A percentile compares a stretch with the other conserved stretches of the same genome.
These are phyloP conservation scores for Pythium insidiosum DNA, from an alignment of 352 stramenopile genomes.

Conservation along the genomic window DNA sequence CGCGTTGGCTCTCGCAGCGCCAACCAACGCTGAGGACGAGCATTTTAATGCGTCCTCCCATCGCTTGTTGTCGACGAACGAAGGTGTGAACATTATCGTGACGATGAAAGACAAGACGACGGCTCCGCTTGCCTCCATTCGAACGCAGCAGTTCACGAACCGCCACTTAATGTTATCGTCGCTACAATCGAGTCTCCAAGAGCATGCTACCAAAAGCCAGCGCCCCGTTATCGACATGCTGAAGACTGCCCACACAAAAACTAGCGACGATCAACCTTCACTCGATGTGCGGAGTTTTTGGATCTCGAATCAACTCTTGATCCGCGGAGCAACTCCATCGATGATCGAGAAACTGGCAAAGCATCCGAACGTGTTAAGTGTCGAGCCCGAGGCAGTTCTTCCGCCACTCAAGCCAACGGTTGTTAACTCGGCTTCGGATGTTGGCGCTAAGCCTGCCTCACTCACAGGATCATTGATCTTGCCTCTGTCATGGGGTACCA, in stretches of 20 bases:
- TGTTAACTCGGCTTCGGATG: constrained; percentile 19
- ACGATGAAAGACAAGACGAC: constrained; percentile 31
- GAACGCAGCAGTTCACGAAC: constrained; percentile 24
- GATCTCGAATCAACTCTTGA: constrained; percentile 54
- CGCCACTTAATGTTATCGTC: constrained; percentile 19
- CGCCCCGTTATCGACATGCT: constrained; percentile 19
- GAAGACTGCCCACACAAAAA: too few relatives aligned
- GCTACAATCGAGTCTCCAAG: constrained; percentile 25
- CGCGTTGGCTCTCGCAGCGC: too few relatives aligned
- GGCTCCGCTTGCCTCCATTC: constrained; percentile 22
- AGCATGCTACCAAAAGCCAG: constrained; percentile 28
- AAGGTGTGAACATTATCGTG: constrained; percentile 50
- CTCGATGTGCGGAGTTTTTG: constrained; percentile 33
- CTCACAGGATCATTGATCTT: too few relatives aligned
- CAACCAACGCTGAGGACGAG: too few relatives aligned
- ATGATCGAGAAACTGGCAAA: constrained; percentile 39
- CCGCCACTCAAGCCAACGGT: constrained; percentile 19
- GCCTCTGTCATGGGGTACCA: constrained; percentile 49
- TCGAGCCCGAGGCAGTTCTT: constrained; percentile 33
- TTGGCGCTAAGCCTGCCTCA: constrained; percentile 23
- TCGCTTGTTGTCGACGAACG: too few relatives aligned
- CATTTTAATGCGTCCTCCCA: too few relatives aligned
- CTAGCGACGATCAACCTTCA: constrained; percentile 13
- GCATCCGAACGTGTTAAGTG: constrained; percentile 24
- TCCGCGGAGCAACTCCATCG: constrained; percentile 30